Conservation (phyloP, 2,329 filamentous ascomycete genomes). For the Akanthomyces muscarius region DNA sequence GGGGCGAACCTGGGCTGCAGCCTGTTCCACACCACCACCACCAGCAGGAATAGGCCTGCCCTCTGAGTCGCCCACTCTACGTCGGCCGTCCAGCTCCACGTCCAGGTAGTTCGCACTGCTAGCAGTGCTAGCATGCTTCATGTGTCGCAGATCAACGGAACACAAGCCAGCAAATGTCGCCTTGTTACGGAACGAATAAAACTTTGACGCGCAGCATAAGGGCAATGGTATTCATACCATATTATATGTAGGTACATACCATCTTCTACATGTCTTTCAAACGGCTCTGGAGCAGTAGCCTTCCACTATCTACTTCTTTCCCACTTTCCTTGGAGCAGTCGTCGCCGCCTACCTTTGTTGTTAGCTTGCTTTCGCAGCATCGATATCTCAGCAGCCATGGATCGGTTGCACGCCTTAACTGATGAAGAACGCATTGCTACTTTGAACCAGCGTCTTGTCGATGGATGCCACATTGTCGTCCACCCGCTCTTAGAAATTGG, state of each 20-base stretch:
- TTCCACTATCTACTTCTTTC: neutral
- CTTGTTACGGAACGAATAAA: neutral
- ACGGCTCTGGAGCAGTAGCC: neutral
- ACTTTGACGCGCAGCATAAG: too few relatives aligned
- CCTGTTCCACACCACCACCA: neutral
- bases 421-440: neutral
- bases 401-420: neutral
- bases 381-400: neutral
- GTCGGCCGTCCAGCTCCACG: too few relatives aligned
- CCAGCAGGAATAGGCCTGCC: neutral
- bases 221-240: neutral
- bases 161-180: neutral
- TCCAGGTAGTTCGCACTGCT: neutral
- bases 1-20: neutral
- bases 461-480: neutral
- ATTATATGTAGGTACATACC: neutral
- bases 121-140: neutral
- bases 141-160: neutral
- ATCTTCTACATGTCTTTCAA: neutral
- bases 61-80: neutral
- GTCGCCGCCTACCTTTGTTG: neutral
- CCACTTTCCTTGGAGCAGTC: neutral
- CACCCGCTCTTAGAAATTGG: neutral
- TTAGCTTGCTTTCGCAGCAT: neutral
- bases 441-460: neutral